These are phyloP conservation scores for Pulveroboletus ravenelii DNA, from an alignment of 768 basidiomycete species.

Conservation along the genomic window DNA sequence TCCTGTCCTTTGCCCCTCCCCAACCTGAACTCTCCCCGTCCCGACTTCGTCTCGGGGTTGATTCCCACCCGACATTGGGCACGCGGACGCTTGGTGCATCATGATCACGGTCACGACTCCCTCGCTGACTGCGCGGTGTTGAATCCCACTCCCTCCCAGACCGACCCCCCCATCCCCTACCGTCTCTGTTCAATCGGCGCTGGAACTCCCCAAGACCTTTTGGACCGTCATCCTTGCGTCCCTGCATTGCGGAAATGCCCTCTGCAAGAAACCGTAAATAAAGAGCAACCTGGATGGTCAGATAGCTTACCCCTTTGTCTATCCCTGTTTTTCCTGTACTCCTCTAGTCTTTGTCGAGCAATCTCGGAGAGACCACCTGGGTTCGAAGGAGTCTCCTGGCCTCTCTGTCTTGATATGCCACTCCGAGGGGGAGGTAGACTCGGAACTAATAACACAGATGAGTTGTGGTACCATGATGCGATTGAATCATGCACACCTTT, in stretches of 20 bases:
- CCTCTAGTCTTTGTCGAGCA: conserved; percentile 69
- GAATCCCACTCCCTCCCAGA: conserved; percentile 47
- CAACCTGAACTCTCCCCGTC: conserved; percentile 59
- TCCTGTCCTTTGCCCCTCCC: conserved; percentile 49
- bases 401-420: conserved; percentile 64
- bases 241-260: conserved; percentile 62
- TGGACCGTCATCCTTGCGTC: conserved; percentile 51
- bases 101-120: conserved; percentile 34
- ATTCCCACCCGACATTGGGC: conserved; percentile 91
- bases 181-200: conserved; percentile 80
- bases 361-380: conserved; percentile 82
- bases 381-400: conserved; percentile 91
- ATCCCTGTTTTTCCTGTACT: conserved; percentile 65
- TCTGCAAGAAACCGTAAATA: conserved; percentile 37
- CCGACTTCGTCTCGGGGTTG: conserved; percentile 66
- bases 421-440: conserved; percentile 56
- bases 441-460: conserved; percentile 54
- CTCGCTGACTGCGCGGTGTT: conserved; percentile 58
- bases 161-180: conserved; percentile 43
- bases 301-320: conserved; percentile 53
- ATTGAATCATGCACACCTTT: conserved; percentile 58
- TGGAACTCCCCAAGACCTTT: conserved; percentile 91
- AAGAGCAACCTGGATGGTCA: not conserved
- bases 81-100: conserved; percentile 84
- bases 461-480: not conserved